Percentiles rank a stretch among this genome's conserved stretches.
Conservation (phyloP, 1,139 yeast species). For the Blastobotrys malaysiensis region DNA sequence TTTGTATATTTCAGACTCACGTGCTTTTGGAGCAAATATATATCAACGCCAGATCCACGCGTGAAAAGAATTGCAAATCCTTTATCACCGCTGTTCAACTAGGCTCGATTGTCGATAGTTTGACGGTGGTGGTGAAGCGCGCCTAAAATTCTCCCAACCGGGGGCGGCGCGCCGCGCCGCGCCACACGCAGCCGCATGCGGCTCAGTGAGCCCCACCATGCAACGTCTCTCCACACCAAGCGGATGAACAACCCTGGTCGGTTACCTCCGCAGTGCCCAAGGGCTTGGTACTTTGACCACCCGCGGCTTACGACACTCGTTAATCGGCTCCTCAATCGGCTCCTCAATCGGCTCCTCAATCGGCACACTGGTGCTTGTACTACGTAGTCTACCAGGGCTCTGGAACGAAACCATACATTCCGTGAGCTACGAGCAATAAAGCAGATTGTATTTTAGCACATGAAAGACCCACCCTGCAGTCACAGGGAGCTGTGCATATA, state of each 20-base stretch:
- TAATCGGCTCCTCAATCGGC: no score
- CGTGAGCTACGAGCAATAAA: no score
- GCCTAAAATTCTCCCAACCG: not conserved
- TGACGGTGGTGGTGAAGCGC: not conserved
- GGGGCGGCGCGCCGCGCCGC: not conserved
- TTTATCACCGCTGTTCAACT: not conserved
- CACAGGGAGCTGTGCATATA: not conserved
- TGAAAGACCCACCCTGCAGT: not conserved
- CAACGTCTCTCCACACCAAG: no score
- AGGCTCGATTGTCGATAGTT: not conserved
- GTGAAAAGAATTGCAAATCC: not conserved
- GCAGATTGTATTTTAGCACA: not conserved
- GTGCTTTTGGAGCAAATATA: not conserved
- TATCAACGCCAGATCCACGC: not conserved
- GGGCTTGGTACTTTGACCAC: no score
- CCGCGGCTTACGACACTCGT: no score
- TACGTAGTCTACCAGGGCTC: not conserved
- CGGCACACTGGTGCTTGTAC: no score
- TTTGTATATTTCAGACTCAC: no score
- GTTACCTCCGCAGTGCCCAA: no score
- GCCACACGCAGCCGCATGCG: not conserved
- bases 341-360: no score
- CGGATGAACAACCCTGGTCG: no score
- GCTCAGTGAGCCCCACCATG: not conserved
- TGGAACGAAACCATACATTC: no score